Conservation (phyloP, 805 yeast species). For the Starmerella vaccinii region DNA sequence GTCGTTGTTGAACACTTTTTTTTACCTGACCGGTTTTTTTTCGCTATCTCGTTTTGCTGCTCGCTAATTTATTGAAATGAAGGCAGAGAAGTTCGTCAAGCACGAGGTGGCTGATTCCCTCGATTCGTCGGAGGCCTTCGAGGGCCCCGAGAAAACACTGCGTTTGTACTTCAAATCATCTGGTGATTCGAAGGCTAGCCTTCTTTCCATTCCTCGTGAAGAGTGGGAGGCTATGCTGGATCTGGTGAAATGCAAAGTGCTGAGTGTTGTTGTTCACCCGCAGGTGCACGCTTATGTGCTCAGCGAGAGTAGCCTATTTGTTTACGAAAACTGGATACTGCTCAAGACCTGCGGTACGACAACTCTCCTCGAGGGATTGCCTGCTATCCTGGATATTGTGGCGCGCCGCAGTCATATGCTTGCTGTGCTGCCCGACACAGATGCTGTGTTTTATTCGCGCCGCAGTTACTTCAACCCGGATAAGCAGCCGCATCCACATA, state of each 20-base stretch:
- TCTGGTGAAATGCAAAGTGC: constrained; percentile 75
- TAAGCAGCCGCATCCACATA: constrained; percentile 69
- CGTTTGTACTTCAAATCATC: constrained; percentile 71
- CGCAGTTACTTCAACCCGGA: constrained; percentile 89
- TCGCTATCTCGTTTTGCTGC: constrained; percentile 13
- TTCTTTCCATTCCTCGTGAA: constrained; percentile 51
- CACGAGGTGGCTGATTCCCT: constrained; percentile 66
- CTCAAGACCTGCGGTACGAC: constrained; percentile 96
- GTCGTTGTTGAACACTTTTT: constrained; percentile 7
- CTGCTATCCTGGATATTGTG: constrained; percentile 48
- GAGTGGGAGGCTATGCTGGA: constrained; percentile 68
- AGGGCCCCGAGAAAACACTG: constrained; percentile 90
- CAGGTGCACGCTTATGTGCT: constrained; percentile 70
- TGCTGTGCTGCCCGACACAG: constrained; percentile 9
- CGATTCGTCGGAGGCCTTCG: constrained; percentile 87
- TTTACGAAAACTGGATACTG: constrained; percentile 73
- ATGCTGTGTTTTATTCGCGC: constrained; percentile 73
- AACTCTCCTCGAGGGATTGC: constrained; percentile 70
- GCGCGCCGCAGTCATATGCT: constrained; percentile 25
- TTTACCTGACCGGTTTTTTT: constrained; percentile 15
- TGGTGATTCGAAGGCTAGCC: constrained; percentile 32
- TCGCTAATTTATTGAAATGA: constrained; percentile 10
- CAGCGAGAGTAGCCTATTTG: constrained; percentile 83
- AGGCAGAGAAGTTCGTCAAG: constrained; percentile 44
- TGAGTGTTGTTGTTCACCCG: constrained; percentile 61